These are phyloP conservation scores for Coniochaeta sp. DNA, from an alignment of 2,329 filamentous ascomycete species.

Conservation along the genomic window DNA sequence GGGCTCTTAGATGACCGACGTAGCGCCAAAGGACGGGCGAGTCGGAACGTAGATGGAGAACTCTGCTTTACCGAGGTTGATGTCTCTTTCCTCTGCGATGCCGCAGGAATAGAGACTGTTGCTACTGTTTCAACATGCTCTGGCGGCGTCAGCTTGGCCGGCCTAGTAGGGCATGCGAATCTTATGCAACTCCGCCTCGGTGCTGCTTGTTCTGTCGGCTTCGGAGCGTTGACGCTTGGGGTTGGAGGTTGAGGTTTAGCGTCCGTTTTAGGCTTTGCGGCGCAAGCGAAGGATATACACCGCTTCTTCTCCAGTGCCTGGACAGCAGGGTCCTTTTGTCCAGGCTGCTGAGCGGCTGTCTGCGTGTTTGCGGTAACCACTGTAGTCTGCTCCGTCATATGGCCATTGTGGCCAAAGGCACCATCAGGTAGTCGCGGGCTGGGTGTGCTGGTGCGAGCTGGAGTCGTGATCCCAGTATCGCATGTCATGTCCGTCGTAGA, in stretches of 20 bases:
- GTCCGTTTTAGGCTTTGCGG: conserved; percentile 48
- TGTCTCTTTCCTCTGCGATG: conserved; percentile 20
- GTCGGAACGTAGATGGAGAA: conserved; percentile 16
- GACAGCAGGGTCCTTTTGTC: conserved; percentile 45
- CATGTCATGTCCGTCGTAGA: conserved; percentile 93
- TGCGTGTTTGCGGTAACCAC: conserved; percentile 4
- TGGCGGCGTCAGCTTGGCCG: conserved; percentile 31
- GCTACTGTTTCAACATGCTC: conserved; percentile 12
- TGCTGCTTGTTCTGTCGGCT: conserved; percentile 27
- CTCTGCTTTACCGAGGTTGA: conserved; percentile 19
- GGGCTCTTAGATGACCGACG: conserved; percentile 31
- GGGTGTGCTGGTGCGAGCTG: conserved; percentile 77
- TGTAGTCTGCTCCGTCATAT: conserved; percentile 14
- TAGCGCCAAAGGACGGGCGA: conserved; percentile 18
- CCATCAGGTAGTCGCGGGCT: conserved; percentile 71
- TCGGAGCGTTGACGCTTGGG: conserved; percentile 18
- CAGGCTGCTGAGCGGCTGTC: conserved; percentile 2
- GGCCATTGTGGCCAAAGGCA: conserved; percentile 9
- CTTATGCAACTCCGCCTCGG: conserved; percentile 60
- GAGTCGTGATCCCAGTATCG: conserved; percentile 84
- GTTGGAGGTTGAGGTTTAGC: conserved; percentile 29
- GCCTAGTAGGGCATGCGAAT: conserved; percentile 61
- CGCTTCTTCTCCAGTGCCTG: conserved; percentile 69
- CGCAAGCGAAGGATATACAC: conserved; percentile 89
- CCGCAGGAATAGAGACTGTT: conserved; percentile 8